Evolutionary conservation across 495 filamentous ascomycete genomes (phyloP).

Genomic region (Tuber brumale): DNA sequence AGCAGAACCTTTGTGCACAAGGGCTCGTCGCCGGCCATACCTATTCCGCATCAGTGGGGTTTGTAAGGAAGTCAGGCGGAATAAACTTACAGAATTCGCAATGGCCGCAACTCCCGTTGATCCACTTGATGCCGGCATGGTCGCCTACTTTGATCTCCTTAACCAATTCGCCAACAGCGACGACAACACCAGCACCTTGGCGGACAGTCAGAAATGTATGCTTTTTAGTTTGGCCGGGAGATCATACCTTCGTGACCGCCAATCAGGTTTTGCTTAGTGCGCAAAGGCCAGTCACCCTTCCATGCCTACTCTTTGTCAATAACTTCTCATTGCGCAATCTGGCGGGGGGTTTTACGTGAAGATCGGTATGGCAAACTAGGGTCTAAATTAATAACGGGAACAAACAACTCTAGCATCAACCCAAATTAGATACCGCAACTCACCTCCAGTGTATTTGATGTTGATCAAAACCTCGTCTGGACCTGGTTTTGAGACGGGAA

Average conservation of each 20-base stretch:
- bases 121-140: constrained; percentile 81
- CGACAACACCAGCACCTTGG: constrained; percentile 66
- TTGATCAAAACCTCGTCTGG: constrained; percentile 86
- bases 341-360: constrained; percentile 38
- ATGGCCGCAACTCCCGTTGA: constrained; percentile 71
- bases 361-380: constrained; percentile 76
- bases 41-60: constrained; percentile 9
- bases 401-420: background rate
- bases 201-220: constrained; percentile 10
- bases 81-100: constrained; percentile 73
- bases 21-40: constrained; percentile 54
- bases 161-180: constrained; percentile 67
- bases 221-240: background rate
- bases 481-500: constrained; percentile 68
- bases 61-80: background rate
- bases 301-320: constrained; percentile 59
- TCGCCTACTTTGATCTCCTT: constrained; percentile 70
- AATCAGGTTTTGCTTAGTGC: constrained; percentile 72
- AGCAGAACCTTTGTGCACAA: constrained; percentile 66
- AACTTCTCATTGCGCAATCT: background rate
- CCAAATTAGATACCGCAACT: background rate
- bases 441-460: constrained; percentile 73
- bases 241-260: constrained; percentile 74
- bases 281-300: constrained; percentile 81
- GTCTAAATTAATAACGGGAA: background rate